phyloP scores from a whole-genome alignment of 495 filamentous ascomycete genomes.

The Lasiosphaeria hispida region DNA sequence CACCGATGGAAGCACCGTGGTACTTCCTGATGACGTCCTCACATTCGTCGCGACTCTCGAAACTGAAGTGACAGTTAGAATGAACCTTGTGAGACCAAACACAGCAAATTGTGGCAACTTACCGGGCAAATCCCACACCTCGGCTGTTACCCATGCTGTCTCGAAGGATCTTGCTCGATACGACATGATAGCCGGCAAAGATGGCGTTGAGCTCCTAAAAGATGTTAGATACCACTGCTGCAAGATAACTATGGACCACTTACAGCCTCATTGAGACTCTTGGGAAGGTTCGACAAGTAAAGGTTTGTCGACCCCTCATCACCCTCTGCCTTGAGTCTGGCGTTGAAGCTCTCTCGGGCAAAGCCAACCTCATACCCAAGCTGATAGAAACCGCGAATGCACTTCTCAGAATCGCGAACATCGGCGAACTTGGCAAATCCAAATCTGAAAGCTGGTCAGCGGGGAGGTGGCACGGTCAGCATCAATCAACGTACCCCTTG shows the following conservation, averaged over 20 bases:
- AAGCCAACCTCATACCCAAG: conserved; percentile 96
- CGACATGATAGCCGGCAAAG: conserved; percentile 78
- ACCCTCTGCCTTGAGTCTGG: conserved; percentile 86
- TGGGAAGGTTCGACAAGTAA: conserved; percentile 94
- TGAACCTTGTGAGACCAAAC: background rate
- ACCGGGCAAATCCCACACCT: conserved; percentile 97
- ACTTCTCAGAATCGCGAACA: conserved; percentile 85
- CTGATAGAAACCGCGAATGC: conserved; percentile 90
- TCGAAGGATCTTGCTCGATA: conserved; percentile 89
- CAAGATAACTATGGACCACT: too few relatives aligned
- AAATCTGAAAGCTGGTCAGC: conserved; percentile 59
- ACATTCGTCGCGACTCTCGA: conserved; percentile 82
- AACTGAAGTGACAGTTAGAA: conserved; percentile 52
- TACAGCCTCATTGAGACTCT: conserved; percentile 75
- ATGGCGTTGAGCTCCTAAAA: conserved; percentile 61
- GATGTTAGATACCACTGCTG: too few relatives aligned
- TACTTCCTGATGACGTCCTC: conserved; percentile 81
- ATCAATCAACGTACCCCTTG: conserved; percentile 72
- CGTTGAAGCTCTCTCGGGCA: conserved; percentile 93
- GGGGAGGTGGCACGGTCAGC: background rate
- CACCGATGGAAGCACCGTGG: conserved; percentile 67
- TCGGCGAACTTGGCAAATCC: conserved; percentile 93
- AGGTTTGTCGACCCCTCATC: conserved; percentile 88
- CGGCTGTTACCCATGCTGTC: conserved; percentile 87
- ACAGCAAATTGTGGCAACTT: conserved; percentile 28